Evolutionary conservation across 163 green algal genomes (phyloP).

Genomic region (Volvox carteri): DNA sequence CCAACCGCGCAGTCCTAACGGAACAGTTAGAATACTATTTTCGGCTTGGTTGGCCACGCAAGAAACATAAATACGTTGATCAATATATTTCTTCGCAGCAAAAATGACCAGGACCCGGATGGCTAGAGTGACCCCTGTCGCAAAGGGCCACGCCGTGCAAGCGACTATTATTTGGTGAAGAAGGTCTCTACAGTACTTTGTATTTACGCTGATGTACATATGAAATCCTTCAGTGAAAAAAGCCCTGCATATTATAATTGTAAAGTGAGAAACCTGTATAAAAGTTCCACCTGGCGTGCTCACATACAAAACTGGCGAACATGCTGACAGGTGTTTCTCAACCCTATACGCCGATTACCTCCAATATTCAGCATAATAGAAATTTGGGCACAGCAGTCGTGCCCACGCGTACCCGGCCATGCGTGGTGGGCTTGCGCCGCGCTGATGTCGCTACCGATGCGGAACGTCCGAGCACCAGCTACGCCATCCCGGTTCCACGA

Average conservation of each 20-base stretch:
- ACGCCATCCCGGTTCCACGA: background rate
- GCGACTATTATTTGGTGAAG: background rate
- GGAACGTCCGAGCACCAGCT: constrained; percentile 32
- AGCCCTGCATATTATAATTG: too few species aligned
- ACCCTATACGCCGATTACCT: background rate
- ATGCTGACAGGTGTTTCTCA: background rate
- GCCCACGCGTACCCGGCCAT: background rate
- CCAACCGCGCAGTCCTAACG: too few species aligned
- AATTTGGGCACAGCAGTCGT: background rate
- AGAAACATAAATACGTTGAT: too few species aligned
- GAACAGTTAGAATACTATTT: too few species aligned
- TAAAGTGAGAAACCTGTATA: too few species aligned
- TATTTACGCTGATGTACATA: background rate
- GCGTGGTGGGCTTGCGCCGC: background rate
- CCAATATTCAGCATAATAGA: background rate
- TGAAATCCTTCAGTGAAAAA: background rate
- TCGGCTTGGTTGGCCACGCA: too few species aligned
- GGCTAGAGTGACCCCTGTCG: too few species aligned
- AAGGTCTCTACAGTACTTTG: background rate
- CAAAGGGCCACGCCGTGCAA: constrained; percentile 18
- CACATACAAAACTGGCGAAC: background rate
- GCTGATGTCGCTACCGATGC: background rate
- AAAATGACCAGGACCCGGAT: too few species aligned
- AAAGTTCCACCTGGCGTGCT: background rate
- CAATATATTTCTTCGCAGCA: too few species aligned